Evolutionary conservation across 192 early-diverging fungal genomes (phyloP).

Genomic region (Rhizoclosmatium globosum): DNA sequence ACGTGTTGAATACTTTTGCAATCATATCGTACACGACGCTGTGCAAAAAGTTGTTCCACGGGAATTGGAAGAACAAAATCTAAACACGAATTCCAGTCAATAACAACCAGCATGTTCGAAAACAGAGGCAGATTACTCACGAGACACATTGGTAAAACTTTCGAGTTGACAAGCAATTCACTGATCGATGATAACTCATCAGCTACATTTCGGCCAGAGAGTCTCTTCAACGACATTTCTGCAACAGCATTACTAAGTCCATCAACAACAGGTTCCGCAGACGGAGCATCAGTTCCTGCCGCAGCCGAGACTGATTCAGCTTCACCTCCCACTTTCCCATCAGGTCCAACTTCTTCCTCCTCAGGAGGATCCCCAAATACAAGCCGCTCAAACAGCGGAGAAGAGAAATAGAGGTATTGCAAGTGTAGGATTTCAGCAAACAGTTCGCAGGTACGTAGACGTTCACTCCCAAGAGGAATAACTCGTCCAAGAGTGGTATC

Average conservation of each 20-base stretch:
- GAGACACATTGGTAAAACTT: constrained; percentile 62
- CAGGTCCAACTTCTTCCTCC: constrained; percentile 18
- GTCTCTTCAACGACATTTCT: constrained; percentile 21
- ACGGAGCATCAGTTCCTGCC: background rate
- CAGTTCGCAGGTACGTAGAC: constrained; percentile 95
- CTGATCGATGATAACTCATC: constrained; percentile 63
- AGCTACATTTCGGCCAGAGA: constrained; percentile 43
- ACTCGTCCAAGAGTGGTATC: constrained; percentile 83
- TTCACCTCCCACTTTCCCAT: background rate
- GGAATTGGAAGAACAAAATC: constrained; percentile 91
- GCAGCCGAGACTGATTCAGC: background rate
- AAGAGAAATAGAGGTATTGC: constrained; percentile 67
- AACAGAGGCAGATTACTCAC: constrained; percentile 36
- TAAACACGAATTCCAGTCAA: constrained; percentile 25
- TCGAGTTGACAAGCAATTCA: constrained; percentile 57
- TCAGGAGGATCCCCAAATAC: constrained; percentile 38
- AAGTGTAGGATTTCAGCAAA: constrained; percentile 97
- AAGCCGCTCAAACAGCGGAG: constrained; percentile 64
- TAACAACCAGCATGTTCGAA: background rate
- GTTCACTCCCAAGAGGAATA: constrained; percentile 90
- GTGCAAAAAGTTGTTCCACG: constrained; percentile 99
- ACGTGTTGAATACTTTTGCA: constrained; percentile 96
- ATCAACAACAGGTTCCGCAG: background rate
- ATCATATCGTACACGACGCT: constrained; percentile 99
- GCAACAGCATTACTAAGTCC: constrained; percentile 13